Evolutionary conservation across 1,284 basidiomycete genomes (phyloP), one percentile per base, ranked within the genome.

Genomic region (Naganishia liquefaciens): DNA sequence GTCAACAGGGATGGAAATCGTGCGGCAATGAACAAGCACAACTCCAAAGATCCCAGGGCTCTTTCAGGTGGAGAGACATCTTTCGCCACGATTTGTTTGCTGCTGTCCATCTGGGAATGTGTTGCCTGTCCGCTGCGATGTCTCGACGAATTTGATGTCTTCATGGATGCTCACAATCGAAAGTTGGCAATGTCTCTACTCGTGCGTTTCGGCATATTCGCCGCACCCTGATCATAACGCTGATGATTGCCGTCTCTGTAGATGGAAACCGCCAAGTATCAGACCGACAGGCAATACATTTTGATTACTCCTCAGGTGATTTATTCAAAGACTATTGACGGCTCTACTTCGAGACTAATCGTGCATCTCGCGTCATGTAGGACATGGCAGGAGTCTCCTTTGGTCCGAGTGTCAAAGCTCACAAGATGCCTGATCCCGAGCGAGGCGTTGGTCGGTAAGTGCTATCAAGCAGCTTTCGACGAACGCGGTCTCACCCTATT

Each of bases 151-250:
- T 95, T 93, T 75, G 91, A 96, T 71, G 93, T 97, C 15, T 97
- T 95, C 81, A 92, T 96, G 88, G 94, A 98, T 75, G 88, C 89
- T 27, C 88, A 93, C 64, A 97, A 97, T 76, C 86, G 95, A 40
- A 86, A 87, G 65, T 88, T 95, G 70, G 89, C 90, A 67, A 92
- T 93, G 85, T 88, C 85, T 77, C 91, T 94, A 88, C 90, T 97
- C 85, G 89, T 91, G 64, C 54, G 86, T 77, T 62, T 19, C 62
- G 57, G 15, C 60, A 64, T 50, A 50, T 1, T 28, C 50, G 5
- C 28, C 11, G 39, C n/a, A 27, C 21, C 27, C 23, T 25, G 47
- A 21, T 15, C 15, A 57, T 40, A 27, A 23, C 37, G 28, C 9
- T 25, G 11, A 21, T 7, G 5, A 33, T 15, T n/a, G 7, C 19